These are phyloP conservation scores for Colletotrichum sansevieriae DNA, from an alignment of 2,329 filamentous ascomycete genomes.

Conservation along the genomic window DNA sequence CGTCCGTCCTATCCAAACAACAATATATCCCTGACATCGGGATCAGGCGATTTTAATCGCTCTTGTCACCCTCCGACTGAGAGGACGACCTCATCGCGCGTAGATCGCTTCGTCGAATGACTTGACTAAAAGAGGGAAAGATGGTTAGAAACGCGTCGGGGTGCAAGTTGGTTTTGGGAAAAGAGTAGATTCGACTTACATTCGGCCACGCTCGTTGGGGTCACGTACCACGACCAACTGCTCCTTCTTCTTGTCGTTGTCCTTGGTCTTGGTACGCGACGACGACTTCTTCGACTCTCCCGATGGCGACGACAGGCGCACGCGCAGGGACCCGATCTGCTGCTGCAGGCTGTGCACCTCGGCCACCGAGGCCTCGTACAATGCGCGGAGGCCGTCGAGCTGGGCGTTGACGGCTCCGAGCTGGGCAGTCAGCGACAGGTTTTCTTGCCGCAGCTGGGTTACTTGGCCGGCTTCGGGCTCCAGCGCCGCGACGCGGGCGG, in stretches of 20 bases:
- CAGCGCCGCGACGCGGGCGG: slow-evolving; percentile 22
- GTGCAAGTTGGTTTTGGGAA: not conserved
- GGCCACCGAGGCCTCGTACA: slow-evolving; percentile 34
- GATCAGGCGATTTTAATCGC: slow-evolving; percentile 12
- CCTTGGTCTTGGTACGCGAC: slow-evolving; percentile 35
- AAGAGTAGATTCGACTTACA: slow-evolving; percentile 24
- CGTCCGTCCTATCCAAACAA: too few relatives aligned
- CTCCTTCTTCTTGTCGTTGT: slow-evolving; percentile 41
- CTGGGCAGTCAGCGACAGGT: slow-evolving; percentile 31
- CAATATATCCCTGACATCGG: too few relatives aligned
- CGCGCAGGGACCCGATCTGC: slow-evolving; percentile 37
- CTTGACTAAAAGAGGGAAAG: slow-evolving; percentile 20
- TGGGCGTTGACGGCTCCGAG: slow-evolving; percentile 38
- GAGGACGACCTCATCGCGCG: slow-evolving; percentile 34
- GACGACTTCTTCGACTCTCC: slow-evolving; percentile 34
- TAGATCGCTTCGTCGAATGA: slow-evolving; percentile 41
- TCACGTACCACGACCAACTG: slow-evolving; percentile 41
- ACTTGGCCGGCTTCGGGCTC: slow-evolving; percentile 33
- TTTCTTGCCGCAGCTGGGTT: slow-evolving; percentile 38
- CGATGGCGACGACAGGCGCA: slow-evolving; percentile 33
- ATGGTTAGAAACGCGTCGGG: slow-evolving; percentile 18
- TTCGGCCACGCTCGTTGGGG: slow-evolving; percentile 40
- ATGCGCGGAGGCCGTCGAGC: slow-evolving; percentile 38
- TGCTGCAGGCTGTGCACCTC: slow-evolving; percentile 37
- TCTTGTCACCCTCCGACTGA: slow-evolving; percentile 38